Conservation (phyloP, 768 basidiomycete genomes). For the Neoboletus brunneissimus region DNA sequence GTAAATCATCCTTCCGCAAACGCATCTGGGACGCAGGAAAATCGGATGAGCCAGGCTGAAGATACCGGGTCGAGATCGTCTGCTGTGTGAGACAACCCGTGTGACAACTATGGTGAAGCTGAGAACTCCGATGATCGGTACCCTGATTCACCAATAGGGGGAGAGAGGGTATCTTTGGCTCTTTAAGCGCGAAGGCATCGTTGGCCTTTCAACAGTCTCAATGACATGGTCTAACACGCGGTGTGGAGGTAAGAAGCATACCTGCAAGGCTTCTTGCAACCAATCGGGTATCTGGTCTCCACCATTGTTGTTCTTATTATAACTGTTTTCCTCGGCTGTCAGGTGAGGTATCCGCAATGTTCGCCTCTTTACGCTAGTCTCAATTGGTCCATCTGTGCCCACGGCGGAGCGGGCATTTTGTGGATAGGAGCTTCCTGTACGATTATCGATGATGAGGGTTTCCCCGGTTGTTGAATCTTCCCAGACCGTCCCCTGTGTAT, state of each 20-base stretch:
- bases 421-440: conserved; percentile 65
- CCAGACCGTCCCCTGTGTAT: conserved; percentile 42
- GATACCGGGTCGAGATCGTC: conserved; percentile 5
- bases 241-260: conserved; percentile 29
- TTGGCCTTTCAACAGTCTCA: conserved; percentile 45
- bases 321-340: background rate
- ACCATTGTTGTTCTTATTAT: conserved; percentile 6
- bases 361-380: conserved; percentile 11
- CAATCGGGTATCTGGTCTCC: conserved; percentile 49
- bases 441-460: conserved; percentile 57
- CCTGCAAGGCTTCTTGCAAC: conserved; percentile 61
- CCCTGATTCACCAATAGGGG: conserved; percentile 12
- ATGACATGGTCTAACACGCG: conserved; percentile 1
- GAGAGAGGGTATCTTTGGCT: conserved; percentile 46
- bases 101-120: conserved; percentile 12
- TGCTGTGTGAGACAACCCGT: conserved; percentile 7
- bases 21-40: conserved; percentile 28
- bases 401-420: conserved; percentile 19
- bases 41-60: conserved; percentile 12
- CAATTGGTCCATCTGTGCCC: conserved; percentile 6
- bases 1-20: conserved; percentile 55
- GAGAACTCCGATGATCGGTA: conserved; percentile 9
- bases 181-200: conserved; percentile 47
- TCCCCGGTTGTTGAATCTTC: conserved; percentile 61
- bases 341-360: conserved; percentile 10